Percentiles rank a stretch among this genome's conserved stretches.
phyloP scores from a whole-genome alignment of 208 protist species.

The Leishmania tarentolae region DNA sequence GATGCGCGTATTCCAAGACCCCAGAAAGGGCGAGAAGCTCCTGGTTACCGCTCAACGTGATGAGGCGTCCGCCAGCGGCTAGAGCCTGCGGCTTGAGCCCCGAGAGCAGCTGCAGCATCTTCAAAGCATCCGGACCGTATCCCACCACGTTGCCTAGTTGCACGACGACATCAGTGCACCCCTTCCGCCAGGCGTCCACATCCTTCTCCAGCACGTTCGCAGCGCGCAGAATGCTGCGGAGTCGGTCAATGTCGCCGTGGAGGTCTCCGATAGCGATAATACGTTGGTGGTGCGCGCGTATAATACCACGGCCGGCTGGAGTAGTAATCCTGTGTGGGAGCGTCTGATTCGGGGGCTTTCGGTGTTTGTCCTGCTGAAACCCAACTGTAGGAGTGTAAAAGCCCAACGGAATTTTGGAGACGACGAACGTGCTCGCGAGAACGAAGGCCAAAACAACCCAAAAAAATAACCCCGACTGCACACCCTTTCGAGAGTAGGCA shows the following conservation, averaged over 20 bases:
- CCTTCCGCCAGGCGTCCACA: constrained; percentile 41
- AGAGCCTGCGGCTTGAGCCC: constrained; percentile 12
- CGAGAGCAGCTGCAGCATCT: constrained; percentile 54
- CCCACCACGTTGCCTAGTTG: constrained; percentile 77
- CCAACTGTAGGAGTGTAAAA: constrained; percentile 29
- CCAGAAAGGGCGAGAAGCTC: constrained; percentile 49
- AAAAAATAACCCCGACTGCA: constrained; percentile 11
- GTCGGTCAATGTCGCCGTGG: constrained; percentile 52
- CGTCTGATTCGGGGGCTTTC: not conserved
- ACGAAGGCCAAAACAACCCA: constrained; percentile 26
- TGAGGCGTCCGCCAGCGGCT: constrained; percentile 58
- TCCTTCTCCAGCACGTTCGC: constrained; percentile 40
- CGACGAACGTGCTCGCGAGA: constrained; percentile 13
- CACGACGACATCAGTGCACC: constrained; percentile 44
- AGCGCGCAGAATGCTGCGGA: constrained; percentile 37
- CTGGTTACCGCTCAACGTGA: constrained; percentile 70
- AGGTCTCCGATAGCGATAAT: constrained; percentile 68
- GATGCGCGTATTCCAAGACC: constrained; percentile 16
- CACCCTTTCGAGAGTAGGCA: constrained; percentile 8
- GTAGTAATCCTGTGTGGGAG: not conserved
- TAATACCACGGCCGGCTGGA: constrained; percentile 5
- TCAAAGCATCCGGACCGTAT: constrained; percentile 38
- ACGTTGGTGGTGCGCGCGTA: constrained; percentile 13
- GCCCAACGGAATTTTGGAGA: constrained; percentile 16
- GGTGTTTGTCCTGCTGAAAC: constrained; percentile 19